Conservation (phyloP, 2,329 filamentous ascomycete species). For the Byssothecium circinans region DNA sequence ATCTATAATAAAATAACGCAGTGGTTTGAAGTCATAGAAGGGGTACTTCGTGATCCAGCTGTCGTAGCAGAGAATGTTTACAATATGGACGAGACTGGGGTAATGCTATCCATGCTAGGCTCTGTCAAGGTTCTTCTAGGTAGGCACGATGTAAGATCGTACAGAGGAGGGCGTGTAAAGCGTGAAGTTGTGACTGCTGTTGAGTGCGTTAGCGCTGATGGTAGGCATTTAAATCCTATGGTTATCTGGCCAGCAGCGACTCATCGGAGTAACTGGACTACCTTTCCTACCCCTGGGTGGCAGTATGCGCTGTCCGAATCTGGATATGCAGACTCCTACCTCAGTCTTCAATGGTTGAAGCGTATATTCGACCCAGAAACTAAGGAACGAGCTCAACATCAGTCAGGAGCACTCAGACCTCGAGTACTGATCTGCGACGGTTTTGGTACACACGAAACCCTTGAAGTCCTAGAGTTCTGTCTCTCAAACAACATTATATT, state of each 20-base stretch:
- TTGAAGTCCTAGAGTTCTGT: slow-evolving; percentile 36
- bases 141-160: slow-evolving; percentile 15
- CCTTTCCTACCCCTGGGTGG: slow-evolving; percentile 19
- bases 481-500: slow-evolving; percentile 37
- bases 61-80: slow-evolving; percentile 9
- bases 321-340: slow-evolving; percentile 28
- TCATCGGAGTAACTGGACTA: slow-evolving; percentile 19
- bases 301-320: slow-evolving; percentile 14
- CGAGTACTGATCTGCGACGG: slow-evolving; percentile 38
- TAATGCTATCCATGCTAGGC: slow-evolving; percentile 19
- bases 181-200: slow-evolving; percentile 24
- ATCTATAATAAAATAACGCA: background rate
- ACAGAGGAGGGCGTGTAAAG: slow-evolving; percentile 23
- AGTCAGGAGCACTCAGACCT: too few relatives aligned
- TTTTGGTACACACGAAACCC: slow-evolving; percentile 42
- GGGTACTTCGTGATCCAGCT: background rate
- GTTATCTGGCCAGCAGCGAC: slow-evolving; percentile 25
- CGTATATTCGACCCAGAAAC: slow-evolving; percentile 41
- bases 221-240: slow-evolving; percentile 20
- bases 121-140: slow-evolving; percentile 21
- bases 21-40: background rate
- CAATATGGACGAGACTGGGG: slow-evolving; percentile 26
- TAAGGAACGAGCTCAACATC: slow-evolving; percentile 27
- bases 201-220: slow-evolving; percentile 19
- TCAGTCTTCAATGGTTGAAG: slow-evolving; percentile 41